Base-by-base conservation (phyloP, 164 flowering plant genomes). In the Paratinospora sagittata region DNA sequence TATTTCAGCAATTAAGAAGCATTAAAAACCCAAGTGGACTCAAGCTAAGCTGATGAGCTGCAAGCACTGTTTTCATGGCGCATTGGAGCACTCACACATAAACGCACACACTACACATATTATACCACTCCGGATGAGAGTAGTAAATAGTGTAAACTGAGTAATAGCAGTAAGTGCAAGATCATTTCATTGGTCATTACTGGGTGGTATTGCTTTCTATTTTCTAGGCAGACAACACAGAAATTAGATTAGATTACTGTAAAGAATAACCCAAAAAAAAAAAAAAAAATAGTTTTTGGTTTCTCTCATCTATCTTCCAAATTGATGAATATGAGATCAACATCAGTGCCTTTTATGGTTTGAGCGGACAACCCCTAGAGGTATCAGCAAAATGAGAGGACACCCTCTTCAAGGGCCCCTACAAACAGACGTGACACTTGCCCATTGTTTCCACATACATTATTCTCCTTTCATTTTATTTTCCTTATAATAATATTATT, bases 341-440 rank as follows among this genome's bases (percentile, higher is more conserved):
- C 79, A 63, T 76, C 71, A 73, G 26, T 34, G 41, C 43, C 76
- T 63, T 70, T 73, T 73, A 24, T 49, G 64, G 24, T n/a, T 12
- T 55, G 70, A 67, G 75, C 57, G 75, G 70, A 60, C 21, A 63
- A 64, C 69, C 64, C 37, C 58, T 39, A 70, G 27, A 43, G 41
- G 26, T 16, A 63, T 36, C 57, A 37, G 13, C 33, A 61, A 68
- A 24, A 45, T 17, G 64, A 72, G 68, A 64, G 45, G 63, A 49
- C 49, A 16, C 26, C 16, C 39, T 23, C 24, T 13, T 10, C n/a
- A 27, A 11, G 74, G 74, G 27, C 57, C 74, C 74, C 30, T 0
- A 1, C 47, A 64, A 64, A 23, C 33, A n/a, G 62, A 63, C 62
- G 62, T 57, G 69, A 65, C 74, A 64, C 65, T 27, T 36, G 58